Conservation (phyloP, 2,329 filamentous ascomycete species). For the Westerdykella aurantiaca region DNA sequence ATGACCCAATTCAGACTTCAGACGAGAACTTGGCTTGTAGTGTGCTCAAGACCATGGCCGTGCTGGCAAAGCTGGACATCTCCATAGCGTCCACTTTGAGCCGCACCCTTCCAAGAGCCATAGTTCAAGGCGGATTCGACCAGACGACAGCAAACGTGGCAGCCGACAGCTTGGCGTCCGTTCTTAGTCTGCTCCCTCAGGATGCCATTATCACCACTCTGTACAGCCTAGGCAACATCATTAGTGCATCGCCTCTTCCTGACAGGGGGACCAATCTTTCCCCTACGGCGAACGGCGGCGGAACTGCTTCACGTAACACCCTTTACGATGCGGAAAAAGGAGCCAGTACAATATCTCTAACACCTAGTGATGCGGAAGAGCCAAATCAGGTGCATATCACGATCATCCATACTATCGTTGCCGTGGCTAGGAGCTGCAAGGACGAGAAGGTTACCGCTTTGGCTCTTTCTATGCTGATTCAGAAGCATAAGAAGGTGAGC, state of each 20-base stretch:
- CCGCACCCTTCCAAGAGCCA: constrained; percentile 74
- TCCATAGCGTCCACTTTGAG: constrained; percentile 69
- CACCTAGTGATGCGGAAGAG: constrained; percentile 71
- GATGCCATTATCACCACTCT: constrained; percentile 92
- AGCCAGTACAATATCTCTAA: constrained; percentile 74
- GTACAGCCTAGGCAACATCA: constrained; percentile 91
- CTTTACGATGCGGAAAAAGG: constrained; percentile 46
- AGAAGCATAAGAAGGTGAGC: constrained; percentile 85
- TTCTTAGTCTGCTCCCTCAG: constrained; percentile 76
- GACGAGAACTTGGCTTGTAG: constrained; percentile 71
- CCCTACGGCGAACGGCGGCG: constrained; percentile 44
- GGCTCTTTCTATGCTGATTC: constrained; percentile 91
- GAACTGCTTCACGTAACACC: constrained; percentile 40
- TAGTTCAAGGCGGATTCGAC: constrained; percentile 74
- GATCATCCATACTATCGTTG: constrained; percentile 90
- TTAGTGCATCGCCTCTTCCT: constrained; percentile 62
- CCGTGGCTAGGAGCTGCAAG: constrained; percentile 72
- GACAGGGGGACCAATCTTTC: constrained; percentile 46
- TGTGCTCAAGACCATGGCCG: constrained; percentile 73
- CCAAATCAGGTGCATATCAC: constrained; percentile 71
- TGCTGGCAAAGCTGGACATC: constrained; percentile 71
- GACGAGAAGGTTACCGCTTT: constrained; percentile 91
- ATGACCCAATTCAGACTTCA: constrained; percentile 74
- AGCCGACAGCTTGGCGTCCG: constrained; percentile 75
- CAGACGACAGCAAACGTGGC: constrained; percentile 67